Base-by-base conservation (phyloP, 306 rosid genomes). In the Ziziphus jujuba region DNA sequence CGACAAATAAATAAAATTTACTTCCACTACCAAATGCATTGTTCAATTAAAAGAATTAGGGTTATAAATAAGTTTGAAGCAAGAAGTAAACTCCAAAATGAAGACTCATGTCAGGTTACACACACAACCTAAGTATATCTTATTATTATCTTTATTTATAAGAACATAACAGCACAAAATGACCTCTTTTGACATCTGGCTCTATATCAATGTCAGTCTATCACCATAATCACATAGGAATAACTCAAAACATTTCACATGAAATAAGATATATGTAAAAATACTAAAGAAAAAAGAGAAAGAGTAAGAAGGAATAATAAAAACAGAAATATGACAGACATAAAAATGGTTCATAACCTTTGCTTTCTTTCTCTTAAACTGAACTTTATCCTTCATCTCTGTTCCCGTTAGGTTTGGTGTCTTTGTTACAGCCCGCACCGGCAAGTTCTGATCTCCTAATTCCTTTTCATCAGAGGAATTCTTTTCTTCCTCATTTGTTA, bases 351-450 rank as follows among this genome's bases (percentile, higher is more conserved):
- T 24, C n/a, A 73, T 61, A 9, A 84, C 96, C 96, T 92, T 92
- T 40, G 95, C 85, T 73, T 33, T 89, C 80, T 84, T 92, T 76
- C 91, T 85, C 84, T 92, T 89, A 75, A 87, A 89, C 68, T 81
- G 88, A 69, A 79, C 83, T 79, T 67, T 84, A 70, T 89, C 92
- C 77, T 77, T 87, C 74, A 73, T 56, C 20, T 50, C 85, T 61
- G 52, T 21, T 61, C n/a, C 71, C 34, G 50, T 80, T 61, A 71
- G 7, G 54, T 56, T 38, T 21, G 7, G 51, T 36, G 21, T 70
- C 66, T 70, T 82, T 59, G 60, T 61, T 50, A 64, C 36, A 70
- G 52, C 66, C 74, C 34, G 79, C 49, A 28, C 61, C 54, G 68
- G 78, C 56, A 61, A 60, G 53, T 66, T 59, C 43, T 72, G 79